A percentile compares a stretch with the other conserved stretches of the same genome.
phyloP scores from a whole-genome alignment of 352 stramenopile species.

The Pythium rishiriense region DNA sequence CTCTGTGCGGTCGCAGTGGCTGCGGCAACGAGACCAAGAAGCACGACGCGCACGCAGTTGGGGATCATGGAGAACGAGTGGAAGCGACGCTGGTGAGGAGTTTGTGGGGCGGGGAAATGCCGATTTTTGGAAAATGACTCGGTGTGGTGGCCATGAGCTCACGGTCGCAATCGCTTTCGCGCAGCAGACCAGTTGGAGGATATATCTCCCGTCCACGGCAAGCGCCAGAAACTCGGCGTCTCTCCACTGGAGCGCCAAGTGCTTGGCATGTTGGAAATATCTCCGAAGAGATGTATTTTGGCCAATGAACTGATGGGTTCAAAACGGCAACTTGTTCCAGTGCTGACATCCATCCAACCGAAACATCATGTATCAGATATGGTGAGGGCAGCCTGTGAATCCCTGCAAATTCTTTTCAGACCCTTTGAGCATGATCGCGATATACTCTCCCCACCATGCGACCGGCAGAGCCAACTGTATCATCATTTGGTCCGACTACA shows the following conservation, averaged over 20 bases:
- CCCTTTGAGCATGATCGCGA: too few species aligned
- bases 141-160: neutral
- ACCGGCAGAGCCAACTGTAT: too few species aligned
- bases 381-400: too few species aligned
- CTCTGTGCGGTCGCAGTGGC: neutral
- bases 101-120: neutral
- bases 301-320: neutral
- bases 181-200: neutral
- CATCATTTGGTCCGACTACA: too few species aligned
- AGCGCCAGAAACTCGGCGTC: neutral
- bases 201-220: neutral
- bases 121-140: neutral
- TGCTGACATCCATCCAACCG: neutral
- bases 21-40: slow-evolving; percentile 1
- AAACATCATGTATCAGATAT: too few species aligned
- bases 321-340: neutral
- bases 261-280: neutral
- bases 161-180: neutral
- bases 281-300: neutral
- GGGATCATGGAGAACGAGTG: neutral
- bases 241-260: too few species aligned
- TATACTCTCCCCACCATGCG: too few species aligned
- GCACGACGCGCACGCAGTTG: neutral
- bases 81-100: neutral
- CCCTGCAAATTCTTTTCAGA: too few species aligned